Percentiles rank a stretch among this genome's conserved stretches.
These are phyloP conservation scores for Dillenia turbinata DNA, from an alignment of 164 flowering plant species.

Conservation along the genomic window DNA sequence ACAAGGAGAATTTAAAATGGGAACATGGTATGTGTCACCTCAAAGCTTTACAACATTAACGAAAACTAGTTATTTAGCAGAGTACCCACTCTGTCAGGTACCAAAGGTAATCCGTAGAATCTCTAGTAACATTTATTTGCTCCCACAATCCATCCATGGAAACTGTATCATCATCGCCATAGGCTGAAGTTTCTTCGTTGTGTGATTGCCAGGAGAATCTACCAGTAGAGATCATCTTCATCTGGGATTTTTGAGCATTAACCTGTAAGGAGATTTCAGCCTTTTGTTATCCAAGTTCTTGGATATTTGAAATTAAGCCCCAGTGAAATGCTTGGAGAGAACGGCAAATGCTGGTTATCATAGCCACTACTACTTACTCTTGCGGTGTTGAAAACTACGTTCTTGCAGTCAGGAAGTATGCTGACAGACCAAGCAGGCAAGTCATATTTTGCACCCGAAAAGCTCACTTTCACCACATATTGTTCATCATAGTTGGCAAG, in stretches of 20 bases:
- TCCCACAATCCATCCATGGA: conserved; percentile 51
- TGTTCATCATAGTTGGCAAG: conserved; percentile 65
- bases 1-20: too few species aligned
- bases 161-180: conserved; percentile 33
- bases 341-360: background rate
- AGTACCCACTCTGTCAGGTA: conserved; percentile 78
- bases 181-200: conserved; percentile 56
- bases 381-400: conserved; percentile 76
- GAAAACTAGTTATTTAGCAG: too few species aligned
- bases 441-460: conserved; percentile 44
- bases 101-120: conserved; percentile 82
- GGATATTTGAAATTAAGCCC: background rate
- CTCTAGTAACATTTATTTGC: conserved; percentile 74
- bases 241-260: conserved; percentile 42
- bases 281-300: conserved; percentile 1
- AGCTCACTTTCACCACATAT: conserved; percentile 42
- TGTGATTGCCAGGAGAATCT: conserved; percentile 70
- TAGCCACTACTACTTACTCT: conserved; percentile 38
- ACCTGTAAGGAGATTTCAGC: conserved; percentile 35
- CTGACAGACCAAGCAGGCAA: conserved; percentile 92
- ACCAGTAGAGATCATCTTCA: conserved; percentile 36
- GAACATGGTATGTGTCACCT: too few species aligned
- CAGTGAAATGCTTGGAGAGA: background rate
- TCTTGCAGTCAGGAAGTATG: conserved; percentile 92
- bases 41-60: too few species aligned